phyloP scores from a whole-genome alignment of 495 filamentous ascomycete genomes.

The Daldinia decipiens region DNA sequence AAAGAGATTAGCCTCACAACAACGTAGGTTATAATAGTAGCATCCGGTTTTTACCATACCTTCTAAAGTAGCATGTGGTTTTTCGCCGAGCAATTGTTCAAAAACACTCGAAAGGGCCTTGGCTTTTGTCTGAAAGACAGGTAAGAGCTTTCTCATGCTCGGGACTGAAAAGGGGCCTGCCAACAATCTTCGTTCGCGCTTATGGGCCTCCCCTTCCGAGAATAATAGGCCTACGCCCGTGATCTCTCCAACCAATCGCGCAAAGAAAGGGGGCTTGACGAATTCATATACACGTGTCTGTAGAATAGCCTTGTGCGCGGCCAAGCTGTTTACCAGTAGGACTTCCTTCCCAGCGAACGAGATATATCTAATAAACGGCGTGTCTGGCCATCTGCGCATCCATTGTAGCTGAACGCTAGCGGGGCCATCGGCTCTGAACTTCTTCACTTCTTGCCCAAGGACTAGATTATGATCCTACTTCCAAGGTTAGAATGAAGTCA shows the following conservation, averaged over 20 bases:
- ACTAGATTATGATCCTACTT: slow-evolving; percentile 36
- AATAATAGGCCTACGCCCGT: slow-evolving; percentile 49
- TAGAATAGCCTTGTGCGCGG: slow-evolving; percentile 50
- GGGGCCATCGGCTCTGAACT: slow-evolving; percentile 39
- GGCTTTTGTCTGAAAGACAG: slow-evolving; percentile 38
- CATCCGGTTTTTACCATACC: slow-evolving; percentile 13
- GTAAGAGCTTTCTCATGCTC: slow-evolving; percentile 41
- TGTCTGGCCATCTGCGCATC: slow-evolving; percentile 48
- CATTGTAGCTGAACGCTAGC: slow-evolving; percentile 38
- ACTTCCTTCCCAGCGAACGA: slow-evolving; percentile 48
- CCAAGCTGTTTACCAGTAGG: slow-evolving; percentile 50
- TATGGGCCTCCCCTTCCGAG: slow-evolving; percentile 49
- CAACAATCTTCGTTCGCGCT: slow-evolving; percentile 45
- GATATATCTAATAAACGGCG: slow-evolving; percentile 53
- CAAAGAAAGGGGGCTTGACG: slow-evolving; percentile 49
- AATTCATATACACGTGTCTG: slow-evolving; percentile 51
- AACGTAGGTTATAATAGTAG: background rate
- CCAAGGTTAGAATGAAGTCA: background rate
- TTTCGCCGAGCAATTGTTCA: slow-evolving; percentile 22
- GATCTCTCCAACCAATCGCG: slow-evolving; percentile 48
- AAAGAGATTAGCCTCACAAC: background rate
- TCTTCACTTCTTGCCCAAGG: slow-evolving; percentile 41
- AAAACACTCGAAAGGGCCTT: slow-evolving; percentile 21
- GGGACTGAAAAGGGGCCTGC: slow-evolving; percentile 39
- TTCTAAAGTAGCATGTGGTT: slow-evolving; percentile 36